Base-by-base conservation (phyloP, 345 rosid species). In the Excoecaria agallocha region DNA sequence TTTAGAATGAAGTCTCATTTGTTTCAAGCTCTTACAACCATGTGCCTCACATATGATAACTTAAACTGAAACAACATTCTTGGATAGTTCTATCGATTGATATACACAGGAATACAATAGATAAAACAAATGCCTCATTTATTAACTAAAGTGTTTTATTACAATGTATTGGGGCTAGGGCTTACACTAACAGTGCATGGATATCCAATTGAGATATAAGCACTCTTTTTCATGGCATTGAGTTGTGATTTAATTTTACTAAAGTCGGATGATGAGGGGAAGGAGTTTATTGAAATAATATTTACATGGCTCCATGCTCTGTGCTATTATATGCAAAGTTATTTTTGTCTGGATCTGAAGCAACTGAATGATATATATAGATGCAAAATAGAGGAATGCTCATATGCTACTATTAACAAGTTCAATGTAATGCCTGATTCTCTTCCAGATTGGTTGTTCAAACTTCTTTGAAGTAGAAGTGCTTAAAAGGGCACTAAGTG, bases 371-470 rank as follows among this genome's bases (percentile, higher is more conserved):
- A 83, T n/a, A n/a, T n/a, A n/a, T n/a, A n/a, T n/a, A n/a, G 98
- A 43, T 95, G 87, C 61, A 95, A 93, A 86, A 95, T 97, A 13
- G 98, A 95, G 87, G 98, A 94, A 75, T 94, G 92, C 81, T 94
- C 97, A 45, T 95, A 94, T 61, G 92, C 98, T 8, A 97, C 98
- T 9, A 89, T 94, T 48, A 94, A 92, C 90, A 94, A 92, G 84
- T 94, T 92, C 79, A 93, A 93, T 49, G 98, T 94, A 16, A 94
- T 94, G 61, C 98, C 97, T 6, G 96, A 94, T 79, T 94, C 98
- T 71, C 98, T 94, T 69, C 98, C 97, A 3, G 98, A 92, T 69
- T 92, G 98, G 98, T n/a, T n/a, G n/a, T n/a, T n/a, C n/a, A n/a
- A n/a, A n/a, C n/a, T n/a, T n/a, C n/a, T n/a, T n/a, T n/a, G n/a